phyloP scores from a whole-genome alignment of 208 protist species.

The Endotrypanum monterogeii region DNA sequence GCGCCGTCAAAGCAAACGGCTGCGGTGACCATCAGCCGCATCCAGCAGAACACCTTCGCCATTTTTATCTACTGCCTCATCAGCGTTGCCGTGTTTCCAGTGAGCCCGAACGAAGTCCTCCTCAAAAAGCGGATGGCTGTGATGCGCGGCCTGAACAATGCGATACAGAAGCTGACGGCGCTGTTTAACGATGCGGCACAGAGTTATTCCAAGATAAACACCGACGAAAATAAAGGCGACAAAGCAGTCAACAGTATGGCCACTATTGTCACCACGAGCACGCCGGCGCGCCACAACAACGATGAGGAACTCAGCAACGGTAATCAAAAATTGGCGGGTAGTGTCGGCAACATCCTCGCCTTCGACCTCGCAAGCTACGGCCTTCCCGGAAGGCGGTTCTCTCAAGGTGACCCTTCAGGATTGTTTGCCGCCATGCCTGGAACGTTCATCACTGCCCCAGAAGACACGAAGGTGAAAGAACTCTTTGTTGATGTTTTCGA shows the following conservation, averaged over 20 bases:
- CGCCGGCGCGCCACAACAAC: background rate
- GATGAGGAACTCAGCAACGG: conserved; percentile 9
- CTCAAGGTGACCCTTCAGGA: background rate
- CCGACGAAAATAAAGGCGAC: conserved; percentile 3
- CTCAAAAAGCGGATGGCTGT: conserved; percentile 58
- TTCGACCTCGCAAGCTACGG: background rate
- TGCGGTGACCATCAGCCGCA: conserved; percentile 60
- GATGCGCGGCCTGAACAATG: conserved; percentile 39
- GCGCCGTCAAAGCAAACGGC: conserved; percentile 32
- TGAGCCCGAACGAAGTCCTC: conserved; percentile 62
- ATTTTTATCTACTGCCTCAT: conserved; percentile 85
- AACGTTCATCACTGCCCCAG: conserved; percentile 52
- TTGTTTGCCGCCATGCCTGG: conserved; percentile 25
- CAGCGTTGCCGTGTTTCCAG: conserved; percentile 59
- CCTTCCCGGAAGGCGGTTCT: background rate
- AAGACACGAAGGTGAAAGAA: conserved; percentile 44
- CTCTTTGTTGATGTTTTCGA: conserved; percentile 50
- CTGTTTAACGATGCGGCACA: conserved; percentile 54
- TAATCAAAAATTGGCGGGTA: background rate
- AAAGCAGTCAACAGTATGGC: conserved; percentile 26
- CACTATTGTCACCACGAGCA: conserved; percentile 6
- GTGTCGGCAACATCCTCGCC: background rate
- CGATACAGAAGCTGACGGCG: conserved; percentile 46
- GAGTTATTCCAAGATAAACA: conserved; percentile 27
- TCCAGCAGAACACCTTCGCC: conserved; percentile 86